Evolutionary conservation across 2,329 filamentous ascomycete genomes (phyloP).

Genomic region (Phialocephala sp.): DNA sequence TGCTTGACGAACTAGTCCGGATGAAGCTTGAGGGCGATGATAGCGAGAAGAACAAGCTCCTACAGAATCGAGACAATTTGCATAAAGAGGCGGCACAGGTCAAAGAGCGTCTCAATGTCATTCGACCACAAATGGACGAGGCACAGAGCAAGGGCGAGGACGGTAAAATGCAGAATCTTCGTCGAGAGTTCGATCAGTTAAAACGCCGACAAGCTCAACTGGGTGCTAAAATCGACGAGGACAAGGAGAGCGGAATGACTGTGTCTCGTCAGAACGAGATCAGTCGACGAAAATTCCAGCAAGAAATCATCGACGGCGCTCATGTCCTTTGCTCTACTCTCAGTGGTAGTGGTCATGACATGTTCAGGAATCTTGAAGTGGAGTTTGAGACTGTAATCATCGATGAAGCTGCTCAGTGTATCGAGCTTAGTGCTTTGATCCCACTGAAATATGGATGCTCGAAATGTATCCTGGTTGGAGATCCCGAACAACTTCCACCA

Average conservation of each 20-base stretch:
- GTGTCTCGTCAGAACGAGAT: constrained; percentile 85
- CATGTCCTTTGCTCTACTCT: constrained; percentile 95
- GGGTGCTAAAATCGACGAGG: constrained; percentile 82
- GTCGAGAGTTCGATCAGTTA: constrained; percentile 78
- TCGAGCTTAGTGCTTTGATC: constrained; percentile 94
- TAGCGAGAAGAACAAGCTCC: constrained; percentile 58
- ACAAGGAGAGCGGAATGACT: constrained; percentile 84
- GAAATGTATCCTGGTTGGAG: constrained; percentile 96
- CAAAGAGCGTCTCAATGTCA: constrained; percentile 74
- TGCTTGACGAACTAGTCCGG: constrained; percentile 89
- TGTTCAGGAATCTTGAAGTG: constrained; percentile 92
- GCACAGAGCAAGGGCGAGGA: constrained; percentile 62
- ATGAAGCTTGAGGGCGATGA: constrained; percentile 69
- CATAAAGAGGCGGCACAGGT: constrained; percentile 71
- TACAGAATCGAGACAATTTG: constrained; percentile 59
- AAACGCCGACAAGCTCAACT: constrained; percentile 79
- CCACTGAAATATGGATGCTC: constrained; percentile 96
- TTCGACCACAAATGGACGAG: constrained; percentile 75
- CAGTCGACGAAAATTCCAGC: constrained; percentile 81
- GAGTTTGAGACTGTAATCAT: constrained; percentile 99
- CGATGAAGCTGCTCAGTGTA: constrained; percentile 97
- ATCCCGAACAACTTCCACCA: constrained; percentile 95
- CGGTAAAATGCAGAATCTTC: constrained; percentile 58
- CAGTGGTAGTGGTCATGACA: constrained; percentile 94
- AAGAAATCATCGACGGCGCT: constrained; percentile 87